Evolutionary conservation across 192 early-diverging fungal genomes (phyloP), one percentile per base, ranked within the genome.

Genomic region (Fimicolochytrium jonesii): DNA sequence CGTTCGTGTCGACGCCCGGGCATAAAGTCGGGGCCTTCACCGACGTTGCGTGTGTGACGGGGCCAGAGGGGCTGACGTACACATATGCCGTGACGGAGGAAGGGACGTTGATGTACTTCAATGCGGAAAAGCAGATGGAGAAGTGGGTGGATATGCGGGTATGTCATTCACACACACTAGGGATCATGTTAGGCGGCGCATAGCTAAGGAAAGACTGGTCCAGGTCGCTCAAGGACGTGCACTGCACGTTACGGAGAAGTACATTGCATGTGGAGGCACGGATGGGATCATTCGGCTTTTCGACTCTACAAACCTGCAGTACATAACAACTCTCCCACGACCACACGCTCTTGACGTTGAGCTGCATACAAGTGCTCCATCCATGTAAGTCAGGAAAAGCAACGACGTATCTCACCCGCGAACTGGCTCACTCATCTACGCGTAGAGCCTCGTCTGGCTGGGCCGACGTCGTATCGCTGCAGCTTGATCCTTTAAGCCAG

Each of bases 131-230:
- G 34, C 67, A 77, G 10, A 70, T 91, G 69, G 87, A 90, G 54
- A 91, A 88, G 66, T 92, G 90, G 90, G 79, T 91, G n/a, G 79
- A 91, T 66, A 68, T 91, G 33, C 85, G 87, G 73, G 87, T 88
- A 43, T 52, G 62, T 61, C 34, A 22, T 7, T 35, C n/a, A 33
- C 64, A 18, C 29, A n/a, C 4, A 37, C 28, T 35, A 34, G 18
- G n/a, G 13, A 9, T 36, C 55, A 25, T 3, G 44, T 23, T 5
- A 44, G 4, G 23, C 4, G 43, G 18, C 23, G 4, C n/a, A 22
- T 22, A 22, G 43, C 15, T 20, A 9, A n/a, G 15, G 17, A 15
- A n/a, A 63, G 7, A 45, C 51, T 28, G 28, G n/a, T 23, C 4
- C 31, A 88, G 86, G 80, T 86, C n/a, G 67, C 64, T 35, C 67